Conservation (phyloP, 768 basidiomycete species). For the Rhodotorula kratochvilovae region DNA sequence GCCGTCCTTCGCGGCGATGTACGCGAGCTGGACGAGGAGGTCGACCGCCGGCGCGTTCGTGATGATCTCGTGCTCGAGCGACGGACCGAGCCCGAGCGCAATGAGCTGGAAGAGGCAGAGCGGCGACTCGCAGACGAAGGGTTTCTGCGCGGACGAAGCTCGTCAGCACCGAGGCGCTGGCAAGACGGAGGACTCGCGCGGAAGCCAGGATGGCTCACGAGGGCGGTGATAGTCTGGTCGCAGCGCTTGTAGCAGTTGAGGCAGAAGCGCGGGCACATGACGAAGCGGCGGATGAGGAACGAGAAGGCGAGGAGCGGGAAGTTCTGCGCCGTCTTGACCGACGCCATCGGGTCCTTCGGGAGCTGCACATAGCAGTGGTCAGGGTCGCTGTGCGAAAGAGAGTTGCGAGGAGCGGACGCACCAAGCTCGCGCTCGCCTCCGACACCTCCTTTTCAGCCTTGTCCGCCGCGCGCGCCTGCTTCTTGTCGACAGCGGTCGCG, state of each 20-base stretch:
- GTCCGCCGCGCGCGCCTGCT: constrained; percentile 51
- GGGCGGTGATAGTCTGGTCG: constrained; percentile 45
- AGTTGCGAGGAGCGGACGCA: not conserved
- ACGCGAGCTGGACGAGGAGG: constrained; percentile 63
- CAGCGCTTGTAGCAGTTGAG: constrained; percentile 61
- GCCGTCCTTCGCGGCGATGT: constrained; percentile 57
- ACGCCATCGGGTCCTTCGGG: constrained; percentile 51
- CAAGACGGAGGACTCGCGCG: not conserved
- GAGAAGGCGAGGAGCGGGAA: constrained; percentile 61
- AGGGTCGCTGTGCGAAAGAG: no score
- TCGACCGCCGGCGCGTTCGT: constrained; percentile 64
- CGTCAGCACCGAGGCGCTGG: constrained; percentile 36
- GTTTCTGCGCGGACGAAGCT: constrained; percentile 61
- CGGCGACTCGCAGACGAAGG: constrained; percentile 64
- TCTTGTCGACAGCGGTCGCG: not conserved
- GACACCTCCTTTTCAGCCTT: constrained; percentile 50
- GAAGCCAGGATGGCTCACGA: not conserved
- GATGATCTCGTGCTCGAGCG: constrained; percentile 70
- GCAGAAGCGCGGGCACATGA: constrained; percentile 67
- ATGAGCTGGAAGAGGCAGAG: constrained; percentile 70
- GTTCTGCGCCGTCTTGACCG: constrained; percentile 52
- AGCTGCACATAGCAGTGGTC: constrained; percentile 29
- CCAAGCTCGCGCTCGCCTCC: constrained; percentile 16
- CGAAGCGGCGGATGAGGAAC: constrained; percentile 59
- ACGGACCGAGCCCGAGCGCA: constrained; percentile 61